Conservation (phyloP, 2,329 filamentous ascomycete species). For the Ophiocordyceps robertsii region DNA sequence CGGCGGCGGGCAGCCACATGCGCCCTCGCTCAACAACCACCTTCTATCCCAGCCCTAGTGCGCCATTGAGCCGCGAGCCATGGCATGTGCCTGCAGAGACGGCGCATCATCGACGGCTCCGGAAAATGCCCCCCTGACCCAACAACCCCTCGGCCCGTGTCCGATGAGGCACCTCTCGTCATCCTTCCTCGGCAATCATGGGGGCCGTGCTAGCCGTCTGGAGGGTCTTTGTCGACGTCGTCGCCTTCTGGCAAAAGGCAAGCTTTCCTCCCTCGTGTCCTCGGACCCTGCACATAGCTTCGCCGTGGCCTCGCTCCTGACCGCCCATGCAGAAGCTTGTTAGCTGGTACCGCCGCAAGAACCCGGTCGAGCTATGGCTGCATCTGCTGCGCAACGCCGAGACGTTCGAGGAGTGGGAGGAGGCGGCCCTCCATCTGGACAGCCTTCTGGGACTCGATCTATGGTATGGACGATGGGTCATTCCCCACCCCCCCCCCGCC, state of each 20-base stretch:
- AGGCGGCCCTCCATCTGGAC: slow-evolving; percentile 72
- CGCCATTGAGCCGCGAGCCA: too few species aligned
- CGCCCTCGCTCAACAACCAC: too few species aligned
- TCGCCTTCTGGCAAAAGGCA: slow-evolving; percentile 50
- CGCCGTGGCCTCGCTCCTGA: slow-evolving; percentile 9
- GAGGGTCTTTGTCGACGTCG: slow-evolving; percentile 47
- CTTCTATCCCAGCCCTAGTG: too few species aligned
- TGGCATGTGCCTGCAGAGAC: too few species aligned
- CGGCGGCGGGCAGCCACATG: too few species aligned
- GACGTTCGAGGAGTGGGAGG: slow-evolving; percentile 76
- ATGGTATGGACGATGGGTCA: slow-evolving; percentile 36
- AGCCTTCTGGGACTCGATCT: slow-evolving; percentile 66
- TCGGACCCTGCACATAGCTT: slow-evolving; percentile 1
- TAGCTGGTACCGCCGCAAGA: slow-evolving; percentile 53
- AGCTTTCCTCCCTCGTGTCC: slow-evolving; percentile 7
- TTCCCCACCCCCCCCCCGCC: too few species aligned
- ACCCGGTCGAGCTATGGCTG: slow-evolving; percentile 50
- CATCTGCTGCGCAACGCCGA: slow-evolving; percentile 52
- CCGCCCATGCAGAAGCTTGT: slow-evolving; percentile 44
- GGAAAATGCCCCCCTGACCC: too few species aligned
- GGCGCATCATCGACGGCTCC: too few species aligned
- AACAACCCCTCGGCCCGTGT: not conserved
- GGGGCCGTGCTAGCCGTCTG: slow-evolving; percentile 34
- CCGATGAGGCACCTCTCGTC: not conserved
- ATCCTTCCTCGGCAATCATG: slow-evolving; percentile 22